Base-by-base conservation (phyloP, 805 yeast species). In the Komagataella ulmi region DNA sequence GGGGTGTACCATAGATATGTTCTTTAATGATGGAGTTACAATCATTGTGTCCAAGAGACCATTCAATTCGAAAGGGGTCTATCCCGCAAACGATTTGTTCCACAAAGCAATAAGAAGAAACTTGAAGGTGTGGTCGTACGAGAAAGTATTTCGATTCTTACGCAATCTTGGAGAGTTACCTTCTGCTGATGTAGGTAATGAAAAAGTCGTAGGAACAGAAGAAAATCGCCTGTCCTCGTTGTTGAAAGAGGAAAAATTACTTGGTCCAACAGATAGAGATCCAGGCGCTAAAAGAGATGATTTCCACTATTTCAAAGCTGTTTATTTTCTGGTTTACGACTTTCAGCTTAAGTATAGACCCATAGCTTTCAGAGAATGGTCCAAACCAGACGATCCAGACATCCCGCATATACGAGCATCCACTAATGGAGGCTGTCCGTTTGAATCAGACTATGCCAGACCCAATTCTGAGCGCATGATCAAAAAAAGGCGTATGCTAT, bases 251-350 rank as follows among this genome's bases (percentile, higher is more conserved):
- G 99, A 93, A 62, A 87, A 87, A 60, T 67, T 87, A 12, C 81
- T 79, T 63, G 97, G 97, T 10, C 85, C 96, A 0, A 77, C 84
- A 44, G 97, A 90, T 64, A 77, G 96, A 57, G 97, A 90, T 63
- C 93, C 95, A 10, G 76, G 74, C 55, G 93, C 95, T 2, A 81
- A 76, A 57, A 73, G 96, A 52, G 96, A 87, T 58, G 97, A 91
- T 62, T 77, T 85, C 59, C 82, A 83, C 61, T 86, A 86, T 63
- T 87, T 93, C 65, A 81, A 81, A 50, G 81, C 83, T 44, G 79
- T 83, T 6, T 88, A 82, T 65, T 69, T 88, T 24, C 81, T 84
- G 56, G 83, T 88, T 44, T 91, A 84, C 67, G 99, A 93, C 61
- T 71, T 85, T 23, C 75, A 81, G 55, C 90, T 86, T 58, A 76